Conservation (phyloP, 768 basidiomycete species). For the Suillus subaureus region DNA sequence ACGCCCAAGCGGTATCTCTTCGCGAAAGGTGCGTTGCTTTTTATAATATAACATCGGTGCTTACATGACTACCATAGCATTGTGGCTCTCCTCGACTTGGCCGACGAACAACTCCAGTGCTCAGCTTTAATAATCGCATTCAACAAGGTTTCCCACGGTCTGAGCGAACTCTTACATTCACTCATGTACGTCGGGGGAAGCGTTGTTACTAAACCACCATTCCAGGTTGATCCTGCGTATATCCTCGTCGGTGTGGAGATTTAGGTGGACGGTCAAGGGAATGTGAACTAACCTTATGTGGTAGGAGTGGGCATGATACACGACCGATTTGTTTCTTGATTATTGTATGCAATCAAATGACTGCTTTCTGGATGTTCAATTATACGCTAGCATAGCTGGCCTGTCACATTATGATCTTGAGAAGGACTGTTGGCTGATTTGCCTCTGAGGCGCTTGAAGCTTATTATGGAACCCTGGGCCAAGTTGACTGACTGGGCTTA, state of each 20-base stretch:
- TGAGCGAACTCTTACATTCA: conserved; percentile 80
- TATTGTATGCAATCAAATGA: conserved; percentile 1
- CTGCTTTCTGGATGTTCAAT: background rate
- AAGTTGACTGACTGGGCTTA: background rate
- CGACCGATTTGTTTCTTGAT: background rate
- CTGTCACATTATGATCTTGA: background rate
- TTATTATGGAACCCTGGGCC: background rate
- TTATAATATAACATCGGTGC: conserved; percentile 12
- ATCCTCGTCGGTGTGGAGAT: conserved; percentile 88
- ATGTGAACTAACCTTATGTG: conserved; percentile 18
- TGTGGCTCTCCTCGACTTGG: conserved; percentile 84
- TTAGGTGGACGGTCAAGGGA: conserved; percentile 40
- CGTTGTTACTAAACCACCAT: conserved; percentile 80
- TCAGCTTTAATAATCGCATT: conserved; percentile 78
- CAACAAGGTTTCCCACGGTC: conserved; percentile 68
- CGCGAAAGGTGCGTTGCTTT: conserved; percentile 68
- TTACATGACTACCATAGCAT: conserved; percentile 48
- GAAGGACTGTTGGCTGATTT: background rate
- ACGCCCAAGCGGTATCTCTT: conserved; percentile 74
- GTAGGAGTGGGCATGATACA: background rate
- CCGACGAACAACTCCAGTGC: conserved; percentile 82
- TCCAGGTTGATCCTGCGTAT: conserved; percentile 73
- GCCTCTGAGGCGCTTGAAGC: background rate
- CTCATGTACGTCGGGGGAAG: conserved; percentile 92
- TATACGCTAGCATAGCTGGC: background rate